These are phyloP conservation scores for Ambrosia artemisiifolia DNA, from an alignment of 129 eudicot genomes.

Conservation along the genomic window DNA sequence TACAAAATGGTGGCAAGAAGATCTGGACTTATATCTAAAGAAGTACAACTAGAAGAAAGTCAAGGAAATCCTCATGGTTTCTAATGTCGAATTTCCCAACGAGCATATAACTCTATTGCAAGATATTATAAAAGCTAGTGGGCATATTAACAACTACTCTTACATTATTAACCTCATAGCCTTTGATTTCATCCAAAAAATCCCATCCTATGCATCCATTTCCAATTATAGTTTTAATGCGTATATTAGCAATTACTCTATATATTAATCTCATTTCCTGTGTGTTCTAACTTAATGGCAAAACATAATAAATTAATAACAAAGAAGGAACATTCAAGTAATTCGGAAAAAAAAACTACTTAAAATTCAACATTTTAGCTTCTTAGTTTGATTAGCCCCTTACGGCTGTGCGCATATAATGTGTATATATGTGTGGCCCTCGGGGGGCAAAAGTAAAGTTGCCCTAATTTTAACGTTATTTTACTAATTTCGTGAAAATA, in stretches of 20 bases:
- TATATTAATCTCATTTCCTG: background rate
- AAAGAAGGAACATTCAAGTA: background rate
- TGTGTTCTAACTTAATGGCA: background rate
- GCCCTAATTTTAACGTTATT: too few relatives aligned
- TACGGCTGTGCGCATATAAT: too few relatives aligned
- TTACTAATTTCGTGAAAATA: too few relatives aligned
- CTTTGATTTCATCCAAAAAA: background rate
- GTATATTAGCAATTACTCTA: background rate
- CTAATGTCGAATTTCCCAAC: background rate
- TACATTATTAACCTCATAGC: background rate
- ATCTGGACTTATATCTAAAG: constrained; percentile 1
- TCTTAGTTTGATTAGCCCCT: too few relatives aligned
- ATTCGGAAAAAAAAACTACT: background rate
- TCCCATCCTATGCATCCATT: too few relatives aligned
- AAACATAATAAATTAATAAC: background rate
- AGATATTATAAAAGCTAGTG: background rate
- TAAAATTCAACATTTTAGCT: too few relatives aligned
- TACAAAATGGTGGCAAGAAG: background rate
- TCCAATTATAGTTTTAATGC: background rate
- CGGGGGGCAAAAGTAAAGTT: too few relatives aligned
- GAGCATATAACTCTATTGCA: background rate
- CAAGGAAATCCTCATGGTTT: background rate
- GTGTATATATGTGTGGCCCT: too few relatives aligned
- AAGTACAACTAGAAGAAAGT: background rate
- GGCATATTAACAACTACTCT: background rate